Evolutionary conservation across 2,329 filamentous ascomycete genomes (phyloP).

Genomic region (Exophiala sideris): DNA sequence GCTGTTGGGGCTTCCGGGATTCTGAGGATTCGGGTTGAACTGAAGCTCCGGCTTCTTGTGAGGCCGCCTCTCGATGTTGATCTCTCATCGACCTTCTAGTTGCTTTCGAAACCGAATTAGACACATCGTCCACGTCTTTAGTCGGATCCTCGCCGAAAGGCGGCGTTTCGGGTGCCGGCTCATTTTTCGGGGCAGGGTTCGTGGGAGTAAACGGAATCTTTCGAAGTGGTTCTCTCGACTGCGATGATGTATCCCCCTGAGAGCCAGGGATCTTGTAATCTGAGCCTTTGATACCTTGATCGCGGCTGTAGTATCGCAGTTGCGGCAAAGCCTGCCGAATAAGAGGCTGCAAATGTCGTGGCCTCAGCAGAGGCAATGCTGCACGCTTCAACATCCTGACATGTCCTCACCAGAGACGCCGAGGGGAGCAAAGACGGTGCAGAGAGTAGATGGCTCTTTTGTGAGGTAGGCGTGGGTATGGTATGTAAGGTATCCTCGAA

Average conservation of each 20-base stretch:
- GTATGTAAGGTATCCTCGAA: neutral
- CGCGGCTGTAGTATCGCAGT: slow-evolving; percentile 40
- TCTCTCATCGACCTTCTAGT: slow-evolving; percentile 13
- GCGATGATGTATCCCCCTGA: neutral
- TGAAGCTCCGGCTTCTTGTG: neutral
- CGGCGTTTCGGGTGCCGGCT: slow-evolving; percentile 1
- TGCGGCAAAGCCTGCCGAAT: slow-evolving; percentile 35
- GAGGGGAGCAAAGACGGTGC: neutral
- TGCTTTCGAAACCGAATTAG: slow-evolving; percentile 15
- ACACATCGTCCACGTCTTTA: slow-evolving; percentile 21
- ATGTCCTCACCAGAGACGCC: slow-evolving; percentile 9
- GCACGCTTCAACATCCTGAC: slow-evolving; percentile 44
- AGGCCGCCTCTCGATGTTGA: neutral
- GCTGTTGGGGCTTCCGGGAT: slow-evolving; percentile 51
- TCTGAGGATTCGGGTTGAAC: neutral
- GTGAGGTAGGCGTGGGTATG: neutral
- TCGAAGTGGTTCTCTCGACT: slow-evolving; percentile 14
- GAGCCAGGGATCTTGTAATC: slow-evolving; percentile 26
- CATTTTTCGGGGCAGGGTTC: slow-evolving; percentile 4
- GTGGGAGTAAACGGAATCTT: slow-evolving; percentile 11
- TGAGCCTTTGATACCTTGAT: slow-evolving; percentile 32
- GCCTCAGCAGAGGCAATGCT: slow-evolving; percentile 44
- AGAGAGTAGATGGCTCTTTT: neutral
- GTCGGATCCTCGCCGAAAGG: slow-evolving; percentile 18
- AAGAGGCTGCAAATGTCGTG: slow-evolving; percentile 30